phyloP scores from a whole-genome alignment of 2,329 filamentous ascomycete species.

The Epichloe baconii region DNA sequence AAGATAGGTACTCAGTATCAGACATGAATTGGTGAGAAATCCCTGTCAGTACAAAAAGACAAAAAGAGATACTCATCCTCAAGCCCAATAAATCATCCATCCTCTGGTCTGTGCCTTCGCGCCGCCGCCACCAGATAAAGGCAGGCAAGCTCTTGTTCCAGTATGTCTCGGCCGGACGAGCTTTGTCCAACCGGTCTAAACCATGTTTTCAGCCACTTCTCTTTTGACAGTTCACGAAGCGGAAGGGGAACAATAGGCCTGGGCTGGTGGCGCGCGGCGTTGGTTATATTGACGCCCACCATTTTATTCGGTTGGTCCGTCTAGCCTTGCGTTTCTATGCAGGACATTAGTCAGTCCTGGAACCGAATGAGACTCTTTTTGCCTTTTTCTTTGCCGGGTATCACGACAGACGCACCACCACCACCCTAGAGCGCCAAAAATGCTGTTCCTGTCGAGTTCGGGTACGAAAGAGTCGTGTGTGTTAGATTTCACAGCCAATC shows the following conservation, averaged over 20 bases:
- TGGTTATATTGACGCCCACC: neutral
- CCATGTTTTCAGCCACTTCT: neutral
- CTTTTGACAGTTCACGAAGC: neutral
- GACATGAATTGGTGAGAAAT: too few species aligned
- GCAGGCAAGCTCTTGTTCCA: neutral
- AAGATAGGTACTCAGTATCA: too few species aligned
- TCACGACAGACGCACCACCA: too few species aligned
- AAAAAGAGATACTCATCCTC: too few species aligned
- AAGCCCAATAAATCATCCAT: too few species aligned
- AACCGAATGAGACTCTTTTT: neutral
- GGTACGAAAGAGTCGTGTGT: too few species aligned
- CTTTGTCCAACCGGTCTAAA: neutral
- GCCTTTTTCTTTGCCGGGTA: too few species aligned
- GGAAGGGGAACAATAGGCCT: conserved; percentile 2
- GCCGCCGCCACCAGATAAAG: neutral
- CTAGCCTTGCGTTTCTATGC: neutral
- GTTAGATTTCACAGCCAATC: too few species aligned
- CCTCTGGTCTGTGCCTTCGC: neutral
- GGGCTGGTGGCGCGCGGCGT: neutral
- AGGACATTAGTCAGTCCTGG: conserved; percentile 5
- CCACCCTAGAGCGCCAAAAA: too few species aligned
- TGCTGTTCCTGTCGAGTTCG: too few species aligned
- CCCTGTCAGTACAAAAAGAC: too few species aligned
- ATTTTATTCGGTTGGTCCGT: neutral
- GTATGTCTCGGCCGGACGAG: neutral